phyloP scores from a whole-genome alignment of 2,329 filamentous ascomycete species.

The Davidsoniella virescens region DNA sequence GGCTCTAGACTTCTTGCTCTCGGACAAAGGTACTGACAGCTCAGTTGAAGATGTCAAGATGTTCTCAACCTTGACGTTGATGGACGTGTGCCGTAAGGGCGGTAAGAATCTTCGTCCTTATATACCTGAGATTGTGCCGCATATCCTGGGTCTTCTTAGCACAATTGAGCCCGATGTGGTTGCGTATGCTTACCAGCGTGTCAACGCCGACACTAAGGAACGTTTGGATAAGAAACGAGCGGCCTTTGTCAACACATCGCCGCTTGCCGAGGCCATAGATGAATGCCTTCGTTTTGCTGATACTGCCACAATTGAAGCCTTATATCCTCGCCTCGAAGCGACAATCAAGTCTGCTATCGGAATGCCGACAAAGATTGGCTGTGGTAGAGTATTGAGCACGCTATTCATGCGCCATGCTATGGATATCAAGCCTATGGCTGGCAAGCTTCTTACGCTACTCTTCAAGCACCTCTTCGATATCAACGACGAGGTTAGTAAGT shows the following conservation, averaged over 20 bases:
- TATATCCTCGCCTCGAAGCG: conserved; percentile 56
- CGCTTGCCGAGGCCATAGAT: conserved; percentile 84
- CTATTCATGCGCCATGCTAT: conserved; percentile 65
- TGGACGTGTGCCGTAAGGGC: conserved; percentile 81
- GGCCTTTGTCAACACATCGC: conserved; percentile 65
- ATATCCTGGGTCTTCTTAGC: conserved; percentile 66
- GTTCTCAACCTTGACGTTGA: conserved; percentile 67
- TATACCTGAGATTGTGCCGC: conserved; percentile 65
- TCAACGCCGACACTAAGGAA: conserved; percentile 71
- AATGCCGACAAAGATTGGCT: conserved; percentile 86
- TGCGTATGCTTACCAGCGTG: conserved; percentile 85
- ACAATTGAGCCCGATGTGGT: conserved; percentile 77
- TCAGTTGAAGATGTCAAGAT: conserved; percentile 72
- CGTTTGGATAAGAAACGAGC: conserved; percentile 80
- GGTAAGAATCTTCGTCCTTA: conserved; percentile 65
- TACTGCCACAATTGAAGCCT: conserved; percentile 54
- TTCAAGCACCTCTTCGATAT: conserved; percentile 74
- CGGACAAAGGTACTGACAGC: conserved; percentile 76
- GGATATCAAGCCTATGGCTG: conserved; percentile 59
- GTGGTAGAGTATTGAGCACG: conserved; percentile 68
- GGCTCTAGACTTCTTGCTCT: conserved; percentile 79
- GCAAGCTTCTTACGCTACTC: conserved; percentile 59
- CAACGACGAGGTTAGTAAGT: conserved; percentile 83
- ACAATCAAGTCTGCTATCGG: conserved; percentile 77
- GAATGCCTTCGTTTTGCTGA: conserved; percentile 75